phyloP scores from a whole-genome alignment of 2,329 filamentous ascomycete species.

The Metarhizium guizhouense region DNA sequence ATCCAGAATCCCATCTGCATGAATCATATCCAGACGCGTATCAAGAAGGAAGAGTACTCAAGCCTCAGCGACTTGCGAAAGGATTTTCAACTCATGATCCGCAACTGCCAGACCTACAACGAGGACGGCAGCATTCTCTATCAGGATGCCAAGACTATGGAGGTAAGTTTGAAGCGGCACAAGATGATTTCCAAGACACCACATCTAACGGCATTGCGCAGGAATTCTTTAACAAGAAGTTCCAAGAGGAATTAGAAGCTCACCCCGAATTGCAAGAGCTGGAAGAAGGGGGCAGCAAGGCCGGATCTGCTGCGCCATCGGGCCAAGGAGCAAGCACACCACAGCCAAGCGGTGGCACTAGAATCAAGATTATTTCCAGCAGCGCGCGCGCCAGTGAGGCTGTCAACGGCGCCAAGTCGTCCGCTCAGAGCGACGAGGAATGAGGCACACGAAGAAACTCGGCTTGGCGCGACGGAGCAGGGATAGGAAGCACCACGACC shows the following conservation, averaged over 20 bases:
- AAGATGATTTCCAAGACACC: no score
- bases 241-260: slow-evolving; percentile 43
- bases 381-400: slow-evolving; percentile 21
- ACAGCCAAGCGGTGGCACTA: slow-evolving; percentile 44
- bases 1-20: slow-evolving; percentile 92
- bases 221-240: slow-evolving; percentile 48
- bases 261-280: slow-evolving; percentile 48
- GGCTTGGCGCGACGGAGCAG: neutral
- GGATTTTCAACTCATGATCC: slow-evolving; percentile 77
- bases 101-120: slow-evolving; percentile 92
- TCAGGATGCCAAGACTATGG: slow-evolving; percentile 84
- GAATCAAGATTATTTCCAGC: slow-evolving; percentile 60
- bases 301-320: slow-evolving; percentile 31
- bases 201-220: slow-evolving; percentile 27
- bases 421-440: slow-evolving; percentile 45
- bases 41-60: slow-evolving; percentile 91
- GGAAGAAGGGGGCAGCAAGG: slow-evolving; percentile 34
- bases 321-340: slow-evolving; percentile 56
- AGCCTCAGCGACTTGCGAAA: slow-evolving; percentile 69
- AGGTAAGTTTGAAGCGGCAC: slow-evolving; percentile 48
- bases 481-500: neutral
- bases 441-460: slow-evolving; percentile 14
- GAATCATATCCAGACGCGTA: slow-evolving; percentile 89
- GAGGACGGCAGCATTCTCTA: slow-evolving; percentile 91
- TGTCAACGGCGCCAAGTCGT: slow-evolving; percentile 28